Evolutionary conservation across 345 rosid species (phyloP), one percentile per base, ranked within the genome.

Genomic region (Eucalyptus curtisii): DNA sequence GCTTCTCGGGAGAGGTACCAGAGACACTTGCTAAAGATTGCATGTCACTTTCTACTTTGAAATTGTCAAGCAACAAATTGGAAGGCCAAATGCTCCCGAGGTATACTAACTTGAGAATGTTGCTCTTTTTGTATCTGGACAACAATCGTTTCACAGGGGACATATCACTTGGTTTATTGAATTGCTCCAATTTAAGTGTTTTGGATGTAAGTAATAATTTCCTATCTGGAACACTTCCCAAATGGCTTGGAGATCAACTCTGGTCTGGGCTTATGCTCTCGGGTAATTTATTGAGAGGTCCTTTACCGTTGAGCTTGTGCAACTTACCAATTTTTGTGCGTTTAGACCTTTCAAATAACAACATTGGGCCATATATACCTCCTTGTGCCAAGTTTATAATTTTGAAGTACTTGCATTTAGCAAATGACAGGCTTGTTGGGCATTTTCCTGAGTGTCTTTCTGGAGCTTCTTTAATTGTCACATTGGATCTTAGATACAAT

Each of bases 101-200:
- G 45, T 24, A 14, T 15, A 14, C 30, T 8, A 68, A 66, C 31
- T 59, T 59, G 66, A 5, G 0, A 0, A 0, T 0, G 7, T 59
- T 59, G 0, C 0, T 0, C 3, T 1, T 0, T 59, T 25, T 59
- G 16, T 59, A 59, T 59, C 0, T 59, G 4, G 66, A 27, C 7
- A 5, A 30, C 31, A 59, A 59, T 59, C 0, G 4, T 27, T 59
- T 59, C n/a, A 59, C 31, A 12, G 31, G 16, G 15, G 31, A 59
- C 15, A 5, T 59, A 0, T 27, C 66, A 27, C n/a, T n/a, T 5
- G 0, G 16, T 5, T 27, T 59, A 27, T 59, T 5, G 7, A 59
- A 59, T 12, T 1, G 8, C 31, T 59, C 14, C 66, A 2, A 0
- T 0, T 59, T 59, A 59, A 0, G 0, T 7, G 11, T 6, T 6